Percentiles rank a stretch among this genome's conserved stretches.
Conservation (phyloP, 805 yeast species). For the Tetrapisispora iriomotensis region DNA sequence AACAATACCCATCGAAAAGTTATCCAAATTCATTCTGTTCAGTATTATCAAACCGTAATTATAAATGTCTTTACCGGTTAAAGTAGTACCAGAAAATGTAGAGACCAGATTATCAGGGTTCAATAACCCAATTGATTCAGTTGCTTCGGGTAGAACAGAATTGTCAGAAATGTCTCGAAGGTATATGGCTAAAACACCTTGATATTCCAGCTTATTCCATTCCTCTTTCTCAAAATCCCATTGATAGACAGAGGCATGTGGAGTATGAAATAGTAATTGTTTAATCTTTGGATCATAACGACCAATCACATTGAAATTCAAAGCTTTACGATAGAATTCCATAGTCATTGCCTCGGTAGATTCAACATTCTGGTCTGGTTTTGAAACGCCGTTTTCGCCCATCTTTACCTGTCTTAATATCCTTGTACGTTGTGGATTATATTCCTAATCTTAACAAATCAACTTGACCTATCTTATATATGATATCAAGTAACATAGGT, state of each 20-base stretch:
- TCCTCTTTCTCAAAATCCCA: constrained; percentile 47
- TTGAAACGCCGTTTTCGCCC: no score
- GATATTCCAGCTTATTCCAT: constrained; percentile 63
- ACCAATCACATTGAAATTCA: constrained; percentile 67
- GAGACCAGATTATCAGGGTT: constrained; percentile 5
- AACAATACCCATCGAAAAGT: constrained; percentile 60
- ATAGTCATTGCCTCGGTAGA: constrained; percentile 13
- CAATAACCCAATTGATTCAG: constrained; percentile 2
- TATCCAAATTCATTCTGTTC: constrained; percentile 58
- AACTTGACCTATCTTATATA: no score
- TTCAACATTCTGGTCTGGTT: background rate
- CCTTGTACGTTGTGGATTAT: no score
- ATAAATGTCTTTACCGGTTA: constrained; percentile 34
- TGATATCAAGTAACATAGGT: no score
- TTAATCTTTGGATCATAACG: constrained; percentile 66
- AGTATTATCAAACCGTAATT: constrained; percentile 62
- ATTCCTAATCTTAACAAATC: no score
- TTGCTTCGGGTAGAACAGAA: constrained; percentile 10
- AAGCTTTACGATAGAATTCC: constrained; percentile 55
- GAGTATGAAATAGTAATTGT: constrained; percentile 55
- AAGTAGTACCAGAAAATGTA: constrained; percentile 10
- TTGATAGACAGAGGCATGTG: constrained; percentile 63
- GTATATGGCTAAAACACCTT: constrained; percentile 62
- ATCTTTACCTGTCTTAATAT: background rate
- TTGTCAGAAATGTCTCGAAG: constrained; percentile 36